Evolutionary conservation across 2,329 filamentous ascomycete species (phyloP), one percentile per base, ranked within the genome.

Genomic region (Drechslera avenae): DNA sequence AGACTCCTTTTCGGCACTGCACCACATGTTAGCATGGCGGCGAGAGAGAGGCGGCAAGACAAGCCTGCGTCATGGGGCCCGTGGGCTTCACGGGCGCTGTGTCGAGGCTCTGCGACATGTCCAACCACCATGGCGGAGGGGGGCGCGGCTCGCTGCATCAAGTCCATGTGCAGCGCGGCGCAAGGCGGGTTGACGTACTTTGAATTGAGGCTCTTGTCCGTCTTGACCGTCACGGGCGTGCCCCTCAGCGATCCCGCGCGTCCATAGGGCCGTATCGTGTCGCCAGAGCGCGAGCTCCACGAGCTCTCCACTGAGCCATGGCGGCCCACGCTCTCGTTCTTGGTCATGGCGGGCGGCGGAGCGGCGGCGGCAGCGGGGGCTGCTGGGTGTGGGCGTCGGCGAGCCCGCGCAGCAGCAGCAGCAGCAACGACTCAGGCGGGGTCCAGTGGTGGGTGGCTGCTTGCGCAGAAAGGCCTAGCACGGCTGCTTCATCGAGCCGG

Each of bases 291-390:
- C 74, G 82, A 84, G 77, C 86, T 89, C 76, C 83, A 84, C 59
- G 83, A 82, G 79, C 83, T 86, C 76, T 84, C 84, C 60, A 81
- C 77, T 59, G 85, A 86, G 77, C 82, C 86, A 81, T 87, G 83
- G 76, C 85, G 86, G 75, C 80, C 79, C 66, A 75, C 75, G 66
- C 78, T 77, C 71, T 88, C 86, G 78, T 86, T 83, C 75, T 81
- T 83, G 76, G 85, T 83, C 87, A 90, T 89, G 41, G 42, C 66
- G 21, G 58, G 43, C 58, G 57, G 52, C 50, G 57, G 48, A 52
- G 52, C 37, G 5, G 4, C 5, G 21, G 21, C 5, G 21, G 21
- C 9, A 8, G 21, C 9, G 21, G 21, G 50, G 46, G 54, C 50
- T 44, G 56, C 49, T 19, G 50, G 30, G 28, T 30, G 16, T 32